These are phyloP conservation scores for Cytospora mali DNA, from an alignment of 2,329 filamentous ascomycete species.

Conservation along the genomic window DNA sequence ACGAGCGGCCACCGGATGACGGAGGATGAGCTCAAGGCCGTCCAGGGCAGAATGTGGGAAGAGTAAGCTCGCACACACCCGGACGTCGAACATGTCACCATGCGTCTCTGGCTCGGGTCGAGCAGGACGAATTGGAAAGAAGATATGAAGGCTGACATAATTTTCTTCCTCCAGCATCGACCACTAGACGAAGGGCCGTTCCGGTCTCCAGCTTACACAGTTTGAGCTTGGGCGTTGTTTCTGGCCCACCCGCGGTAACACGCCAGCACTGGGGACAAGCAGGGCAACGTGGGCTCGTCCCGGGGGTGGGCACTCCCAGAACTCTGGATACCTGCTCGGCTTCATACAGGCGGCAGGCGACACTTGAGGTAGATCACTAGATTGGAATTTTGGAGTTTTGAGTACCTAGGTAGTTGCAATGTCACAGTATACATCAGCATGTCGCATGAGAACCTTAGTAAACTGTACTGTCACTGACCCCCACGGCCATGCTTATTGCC, in stretches of 20 bases:
- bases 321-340: not conserved
- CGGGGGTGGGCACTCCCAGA: not conserved
- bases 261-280: not conserved
- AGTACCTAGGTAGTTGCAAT: not conserved
- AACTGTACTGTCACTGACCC: not conserved
- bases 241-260: not conserved
- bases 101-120: conserved; percentile 7
- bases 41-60: conserved; percentile 91
- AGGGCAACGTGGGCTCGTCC: not conserved
- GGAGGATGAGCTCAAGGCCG: conserved; percentile 79
- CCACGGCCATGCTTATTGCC: not conserved
- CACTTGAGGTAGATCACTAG: not conserved
- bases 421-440: not conserved
- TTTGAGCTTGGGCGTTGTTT: not conserved
- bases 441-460: not conserved
- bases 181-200: conserved; percentile 40
- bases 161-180: conserved; percentile 30
- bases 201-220: conserved; percentile 36
- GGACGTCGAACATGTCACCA: not conserved
- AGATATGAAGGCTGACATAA: conserved; percentile 34
- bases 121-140: conserved; percentile 3
- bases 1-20: conserved; percentile 90
- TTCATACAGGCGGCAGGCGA: not conserved
- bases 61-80: conserved; percentile 54
- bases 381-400: not conserved